Conservation (phyloP, 2,329 filamentous ascomycete genomes). For the Claviceps monticola region DNA sequence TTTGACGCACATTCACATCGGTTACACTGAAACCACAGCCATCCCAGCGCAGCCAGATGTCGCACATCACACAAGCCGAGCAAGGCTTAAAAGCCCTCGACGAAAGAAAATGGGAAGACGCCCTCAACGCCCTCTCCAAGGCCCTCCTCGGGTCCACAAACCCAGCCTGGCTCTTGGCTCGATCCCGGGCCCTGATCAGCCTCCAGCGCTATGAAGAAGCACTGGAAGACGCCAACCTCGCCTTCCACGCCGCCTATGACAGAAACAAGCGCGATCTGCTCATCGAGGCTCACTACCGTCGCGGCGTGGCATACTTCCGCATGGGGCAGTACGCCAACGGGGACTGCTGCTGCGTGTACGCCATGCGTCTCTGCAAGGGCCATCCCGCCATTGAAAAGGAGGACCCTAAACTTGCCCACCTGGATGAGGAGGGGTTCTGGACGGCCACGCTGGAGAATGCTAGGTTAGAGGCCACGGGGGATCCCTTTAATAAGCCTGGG, state of each 20-base stretch:
- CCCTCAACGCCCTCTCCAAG: slow-evolving; percentile 52
- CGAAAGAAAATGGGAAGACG: slow-evolving; percentile 48
- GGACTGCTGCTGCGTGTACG: slow-evolving; percentile 52
- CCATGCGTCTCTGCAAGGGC: slow-evolving; percentile 26
- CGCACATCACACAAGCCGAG: slow-evolving; percentile 34
- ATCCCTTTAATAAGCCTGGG: slow-evolving; percentile 11
- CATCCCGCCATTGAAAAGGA: slow-evolving; percentile 17
- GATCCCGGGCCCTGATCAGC: slow-evolving; percentile 65
- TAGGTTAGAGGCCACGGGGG: slow-evolving; percentile 12
- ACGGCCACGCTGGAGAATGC: slow-evolving; percentile 21
- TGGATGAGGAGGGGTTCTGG: slow-evolving; percentile 36
- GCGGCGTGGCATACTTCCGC: slow-evolving; percentile 59
- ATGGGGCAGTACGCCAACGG: slow-evolving; percentile 63
- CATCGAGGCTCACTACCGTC: slow-evolving; percentile 66
- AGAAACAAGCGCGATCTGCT: slow-evolving; percentile 66
- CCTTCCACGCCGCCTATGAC: slow-evolving; percentile 45
- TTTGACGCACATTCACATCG: too few species aligned
- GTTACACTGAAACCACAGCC: background rate
- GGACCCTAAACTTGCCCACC: slow-evolving; percentile 16
- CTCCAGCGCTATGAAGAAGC: slow-evolving; percentile 47
- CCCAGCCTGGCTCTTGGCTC: slow-evolving; percentile 67
- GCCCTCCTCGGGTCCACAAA: slow-evolving; percentile 54
- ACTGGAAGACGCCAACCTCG: slow-evolving; percentile 55
- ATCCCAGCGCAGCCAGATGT: slow-evolving; percentile 26
- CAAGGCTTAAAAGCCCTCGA: slow-evolving; percentile 53